phyloP scores from a whole-genome alignment of 495 filamentous ascomycete species.

The Penicillium crystallinum region DNA sequence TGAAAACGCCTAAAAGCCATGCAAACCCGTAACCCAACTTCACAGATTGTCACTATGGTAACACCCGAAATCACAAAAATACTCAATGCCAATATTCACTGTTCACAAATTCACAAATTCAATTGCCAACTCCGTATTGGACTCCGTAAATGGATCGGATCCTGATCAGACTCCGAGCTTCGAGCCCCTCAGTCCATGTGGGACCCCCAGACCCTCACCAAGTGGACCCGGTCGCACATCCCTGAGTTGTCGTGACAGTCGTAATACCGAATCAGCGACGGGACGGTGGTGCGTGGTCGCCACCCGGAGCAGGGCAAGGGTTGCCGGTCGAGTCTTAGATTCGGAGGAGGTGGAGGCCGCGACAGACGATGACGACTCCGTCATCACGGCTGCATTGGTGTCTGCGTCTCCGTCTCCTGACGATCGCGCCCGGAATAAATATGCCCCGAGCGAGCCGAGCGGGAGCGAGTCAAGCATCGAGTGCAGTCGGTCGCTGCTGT shows the following conservation, averaged over 20 bases:
- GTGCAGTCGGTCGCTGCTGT: not conserved
- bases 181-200: not conserved
- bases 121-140: too few species aligned
- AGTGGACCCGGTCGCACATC: constrained; percentile 10
- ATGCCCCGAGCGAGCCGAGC: constrained; percentile 7
- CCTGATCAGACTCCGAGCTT: not conserved
- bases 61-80: not conserved
- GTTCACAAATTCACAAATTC: too few species aligned
- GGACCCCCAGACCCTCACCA: constrained; percentile 7
- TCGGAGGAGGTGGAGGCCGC: not conserved
- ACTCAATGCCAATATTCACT: not conserved
- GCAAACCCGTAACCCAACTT: not conserved
- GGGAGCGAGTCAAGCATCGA: constrained; percentile 16
- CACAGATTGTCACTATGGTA: not conserved
- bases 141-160: not conserved
- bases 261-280: constrained; percentile 18
- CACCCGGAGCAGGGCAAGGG: constrained; percentile 16
- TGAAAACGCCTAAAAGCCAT: not conserved
- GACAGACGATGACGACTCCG: constrained; percentile 6
- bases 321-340: constrained; percentile 1
- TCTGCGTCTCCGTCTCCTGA: constrained; percentile 14
- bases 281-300: constrained; percentile 21
- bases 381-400: not conserved
- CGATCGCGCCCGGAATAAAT: constrained; percentile 10
- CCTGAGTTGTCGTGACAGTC: constrained; percentile 14